phyloP scores from a whole-genome alignment of 2,329 filamentous ascomycete genomes.

The Apiospora rasikravindrae region DNA sequence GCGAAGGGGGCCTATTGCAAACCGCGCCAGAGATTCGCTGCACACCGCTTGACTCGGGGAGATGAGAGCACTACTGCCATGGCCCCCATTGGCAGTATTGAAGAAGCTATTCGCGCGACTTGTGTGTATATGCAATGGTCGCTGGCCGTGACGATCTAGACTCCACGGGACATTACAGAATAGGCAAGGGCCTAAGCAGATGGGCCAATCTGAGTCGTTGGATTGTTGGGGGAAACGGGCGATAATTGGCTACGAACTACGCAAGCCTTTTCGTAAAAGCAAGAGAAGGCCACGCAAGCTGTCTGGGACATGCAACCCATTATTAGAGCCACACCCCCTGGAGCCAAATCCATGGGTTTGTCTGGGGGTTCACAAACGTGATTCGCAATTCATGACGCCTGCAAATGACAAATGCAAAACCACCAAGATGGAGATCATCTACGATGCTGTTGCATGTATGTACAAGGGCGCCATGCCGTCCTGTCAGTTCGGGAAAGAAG shows the following conservation, averaged over 20 bases:
- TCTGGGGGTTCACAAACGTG: background rate
- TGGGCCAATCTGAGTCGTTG: conserved; percentile 10
- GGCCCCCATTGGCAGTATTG: background rate
- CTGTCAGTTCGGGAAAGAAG: background rate
- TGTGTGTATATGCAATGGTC: background rate
- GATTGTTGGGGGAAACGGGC: conserved; percentile 9
- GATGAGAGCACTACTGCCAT: background rate
- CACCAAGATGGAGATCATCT: conserved; percentile 6
- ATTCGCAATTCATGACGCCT: conserved; percentile 14
- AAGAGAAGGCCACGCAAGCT: conserved; percentile 13
- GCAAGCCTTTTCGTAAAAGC: conserved; percentile 11
- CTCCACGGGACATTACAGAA: background rate
- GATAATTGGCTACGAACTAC: conserved; percentile 7
- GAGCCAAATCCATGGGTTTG: background rate
- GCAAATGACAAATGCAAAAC: conserved; percentile 8
- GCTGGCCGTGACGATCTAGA: background rate
- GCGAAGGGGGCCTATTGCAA: background rate
- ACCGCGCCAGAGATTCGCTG: background rate
- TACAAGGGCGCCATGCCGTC: background rate
- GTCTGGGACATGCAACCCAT: conserved; percentile 13
- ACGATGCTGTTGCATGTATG: conserved; percentile 1
- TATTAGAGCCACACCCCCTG: conserved; percentile 3
- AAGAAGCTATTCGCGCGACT: conserved; percentile 5
- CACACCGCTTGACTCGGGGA: background rate
- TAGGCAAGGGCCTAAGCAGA: conserved; percentile 11